Base-by-base conservation (phyloP, 352 stramenopile species). In the Globisporangium middletonii region DNA sequence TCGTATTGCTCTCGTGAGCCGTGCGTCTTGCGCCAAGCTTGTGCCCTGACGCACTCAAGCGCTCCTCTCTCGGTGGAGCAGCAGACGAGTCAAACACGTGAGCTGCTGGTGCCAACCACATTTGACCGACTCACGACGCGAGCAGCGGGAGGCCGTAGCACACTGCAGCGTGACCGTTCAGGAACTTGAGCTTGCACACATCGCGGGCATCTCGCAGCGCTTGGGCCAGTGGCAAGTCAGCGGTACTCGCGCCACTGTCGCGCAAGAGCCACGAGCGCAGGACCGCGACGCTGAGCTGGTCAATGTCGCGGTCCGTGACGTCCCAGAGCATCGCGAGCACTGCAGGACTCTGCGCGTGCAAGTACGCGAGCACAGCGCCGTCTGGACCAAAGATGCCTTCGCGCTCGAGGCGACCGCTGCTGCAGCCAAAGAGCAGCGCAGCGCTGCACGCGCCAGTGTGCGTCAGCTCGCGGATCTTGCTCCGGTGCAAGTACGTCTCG, bases 311-410 rank as follows among this genome's bases (percentile, higher is more conserved):
- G 68, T 99, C 97, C 27, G 97, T 99, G 16, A 99, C 97, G 71
- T 99, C 97, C 97, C 97, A 99, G 13, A 99, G 78, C 85, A 99
- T 99, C 16, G 91, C 96, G 23, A 99, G 77, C n/a, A 99, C 96
- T 5, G 86, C 94, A 0, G 93, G 89, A 44, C 92, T 92, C 6
- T 95, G 94, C 37, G 89, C 88, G 26, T 73, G 71, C 16, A 99
- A 68, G 68, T 99, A 99, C n/a, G 86, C 86, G 3, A 98, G 65
- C 33, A 96, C 92, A 38, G 98, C 91, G 8, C 96, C 97, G 63
- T 96, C 82, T 8, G 97, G 94, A 55, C 98, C 95, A 60, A 98
- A 99, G 35, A 92, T 72, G 2, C 88, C 85, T 49, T 93, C 68
- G 1, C 59, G 65, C 42, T 91, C 79, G 0, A 99, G 77, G 43